Evolutionary conservation across 306 rosid species (phyloP).

Genomic region (Cicer judaicum): DNA sequence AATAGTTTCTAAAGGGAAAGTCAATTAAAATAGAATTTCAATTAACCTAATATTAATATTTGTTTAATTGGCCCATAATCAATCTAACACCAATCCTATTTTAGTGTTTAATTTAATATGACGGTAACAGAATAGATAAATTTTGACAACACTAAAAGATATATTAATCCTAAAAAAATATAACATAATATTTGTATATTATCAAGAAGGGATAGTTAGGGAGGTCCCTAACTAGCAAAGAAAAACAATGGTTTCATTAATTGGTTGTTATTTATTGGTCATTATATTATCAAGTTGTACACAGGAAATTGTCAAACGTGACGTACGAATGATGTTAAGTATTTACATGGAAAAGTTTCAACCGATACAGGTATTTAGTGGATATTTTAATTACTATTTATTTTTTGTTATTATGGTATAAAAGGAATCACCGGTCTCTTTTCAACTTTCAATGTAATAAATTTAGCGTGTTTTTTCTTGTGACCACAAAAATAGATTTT

Average conservation of each 20-base stretch:
- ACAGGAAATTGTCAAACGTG: constrained; percentile 39
- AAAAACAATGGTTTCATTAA: constrained; percentile 16
- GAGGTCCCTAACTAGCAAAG: neutral
- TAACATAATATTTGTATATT: neutral
- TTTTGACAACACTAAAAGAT: too few relatives aligned
- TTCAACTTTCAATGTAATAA: constrained; percentile 8
- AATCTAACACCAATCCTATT: too few relatives aligned
- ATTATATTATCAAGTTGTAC: neutral
- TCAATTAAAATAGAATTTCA: too few relatives aligned
- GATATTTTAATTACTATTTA: neutral
- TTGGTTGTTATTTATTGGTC: constrained; percentile 4
- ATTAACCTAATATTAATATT: too few relatives aligned
- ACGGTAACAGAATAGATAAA: neutral
- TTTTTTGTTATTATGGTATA: neutral
- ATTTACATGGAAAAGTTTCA: constrained; percentile 21
- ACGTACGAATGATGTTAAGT: constrained; percentile 22
- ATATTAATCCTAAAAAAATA: neutral
- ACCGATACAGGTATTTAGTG: constrained; percentile 35
- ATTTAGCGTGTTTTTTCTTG: too few relatives aligned
- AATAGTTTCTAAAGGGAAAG: too few relatives aligned
- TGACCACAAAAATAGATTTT: too few relatives aligned
- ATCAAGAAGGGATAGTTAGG: constrained; percentile 24
- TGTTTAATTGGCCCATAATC: too few relatives aligned
- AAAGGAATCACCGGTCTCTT: constrained; percentile 25
- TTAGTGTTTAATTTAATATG: constrained; percentile 1